A percentile compares a stretch with the other conserved stretches of the same genome.
Conservation (phyloP, 371 early-diverging fungal species). For the Mortierella sp. region DNA sequence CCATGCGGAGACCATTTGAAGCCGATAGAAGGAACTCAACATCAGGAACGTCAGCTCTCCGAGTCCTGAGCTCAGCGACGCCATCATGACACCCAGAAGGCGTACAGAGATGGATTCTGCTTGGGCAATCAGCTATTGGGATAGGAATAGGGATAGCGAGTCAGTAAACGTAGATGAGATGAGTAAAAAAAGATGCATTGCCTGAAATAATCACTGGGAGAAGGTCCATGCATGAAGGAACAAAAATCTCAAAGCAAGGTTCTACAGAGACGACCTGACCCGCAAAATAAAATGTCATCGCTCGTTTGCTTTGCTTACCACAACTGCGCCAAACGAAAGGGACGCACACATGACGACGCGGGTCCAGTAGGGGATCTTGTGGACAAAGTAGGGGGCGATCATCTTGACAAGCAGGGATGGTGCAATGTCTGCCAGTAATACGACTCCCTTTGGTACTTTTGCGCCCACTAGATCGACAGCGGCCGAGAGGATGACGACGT, state of each 20-base stretch:
- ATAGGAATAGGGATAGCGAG: background rate
- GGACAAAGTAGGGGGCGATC: slow-evolving; percentile 61
- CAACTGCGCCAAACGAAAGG: slow-evolving; percentile 48
- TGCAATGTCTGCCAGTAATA: slow-evolving; percentile 64
- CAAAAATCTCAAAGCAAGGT: background rate
- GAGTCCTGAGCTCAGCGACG: slow-evolving; percentile 62
- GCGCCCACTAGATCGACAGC: slow-evolving; percentile 64
- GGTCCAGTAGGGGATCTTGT: slow-evolving; percentile 50
- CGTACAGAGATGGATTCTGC: slow-evolving; percentile 36
- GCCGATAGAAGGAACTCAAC: slow-evolving; percentile 60
- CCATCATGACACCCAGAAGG: slow-evolving; percentile 61
- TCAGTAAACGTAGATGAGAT: background rate
- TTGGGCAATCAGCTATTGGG: slow-evolving; percentile 46
- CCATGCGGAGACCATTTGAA: slow-evolving; percentile 60
- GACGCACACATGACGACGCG: slow-evolving; percentile 48
- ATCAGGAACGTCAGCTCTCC: slow-evolving; percentile 64
- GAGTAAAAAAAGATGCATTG: background rate
- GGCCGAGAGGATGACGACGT: slow-evolving; percentile 66
- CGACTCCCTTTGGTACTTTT: slow-evolving; percentile 58
- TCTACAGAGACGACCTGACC: too few relatives aligned
- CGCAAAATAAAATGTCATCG: background rate
- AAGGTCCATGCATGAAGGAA: background rate
- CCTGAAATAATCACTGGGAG: background rate
- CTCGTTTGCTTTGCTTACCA: slow-evolving; percentile 24
- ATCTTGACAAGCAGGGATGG: slow-evolving; percentile 61